phyloP scores from a whole-genome alignment of 2,329 filamentous ascomycete species.

The Phialophora expanda region DNA sequence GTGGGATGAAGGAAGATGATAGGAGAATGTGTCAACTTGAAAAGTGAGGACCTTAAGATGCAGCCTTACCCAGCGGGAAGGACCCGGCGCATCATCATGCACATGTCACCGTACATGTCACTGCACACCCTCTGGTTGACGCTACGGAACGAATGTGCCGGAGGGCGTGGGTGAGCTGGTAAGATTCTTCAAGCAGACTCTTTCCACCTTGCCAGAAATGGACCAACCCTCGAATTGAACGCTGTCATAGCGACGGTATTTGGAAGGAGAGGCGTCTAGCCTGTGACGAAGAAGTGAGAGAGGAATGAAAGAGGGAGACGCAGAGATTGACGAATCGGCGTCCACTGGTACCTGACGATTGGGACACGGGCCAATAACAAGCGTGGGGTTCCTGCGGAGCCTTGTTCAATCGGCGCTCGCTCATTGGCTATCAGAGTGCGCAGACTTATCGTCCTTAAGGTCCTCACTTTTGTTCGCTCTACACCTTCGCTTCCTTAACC shows the following conservation, averaged over 20 bases:
- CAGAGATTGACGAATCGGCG: background rate
- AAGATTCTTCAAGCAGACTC: no score
- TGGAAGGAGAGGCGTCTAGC: no score
- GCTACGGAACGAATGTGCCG: background rate
- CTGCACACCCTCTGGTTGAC: background rate
- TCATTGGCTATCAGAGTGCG: slow-evolving; percentile 10
- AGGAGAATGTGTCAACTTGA: background rate
- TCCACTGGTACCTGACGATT: background rate
- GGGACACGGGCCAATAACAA: background rate
- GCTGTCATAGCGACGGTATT: no score
- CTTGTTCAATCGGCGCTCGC: slow-evolving; percentile 8
- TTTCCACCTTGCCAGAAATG: no score
- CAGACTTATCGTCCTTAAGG: slow-evolving; percentile 10
- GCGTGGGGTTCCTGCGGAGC: slow-evolving; percentile 14
- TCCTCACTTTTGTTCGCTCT: slow-evolving; percentile 13
- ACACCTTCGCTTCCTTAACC: background rate
- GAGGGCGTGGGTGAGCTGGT: background rate
- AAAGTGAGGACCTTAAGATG: slow-evolving; percentile 36
- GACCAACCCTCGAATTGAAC: no score
- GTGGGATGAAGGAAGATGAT: background rate
- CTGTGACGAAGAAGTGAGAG: no score
- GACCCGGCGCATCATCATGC: background rate
- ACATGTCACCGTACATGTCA: background rate
- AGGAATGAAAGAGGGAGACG: no score
- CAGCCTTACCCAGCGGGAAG: slow-evolving; percentile 23